A percentile compares a stretch with the other conserved stretches of the same genome.
Evolutionary conservation across 2,329 filamentous ascomycete species (phyloP).

Genomic region (Curvularia spicifera): DNA sequence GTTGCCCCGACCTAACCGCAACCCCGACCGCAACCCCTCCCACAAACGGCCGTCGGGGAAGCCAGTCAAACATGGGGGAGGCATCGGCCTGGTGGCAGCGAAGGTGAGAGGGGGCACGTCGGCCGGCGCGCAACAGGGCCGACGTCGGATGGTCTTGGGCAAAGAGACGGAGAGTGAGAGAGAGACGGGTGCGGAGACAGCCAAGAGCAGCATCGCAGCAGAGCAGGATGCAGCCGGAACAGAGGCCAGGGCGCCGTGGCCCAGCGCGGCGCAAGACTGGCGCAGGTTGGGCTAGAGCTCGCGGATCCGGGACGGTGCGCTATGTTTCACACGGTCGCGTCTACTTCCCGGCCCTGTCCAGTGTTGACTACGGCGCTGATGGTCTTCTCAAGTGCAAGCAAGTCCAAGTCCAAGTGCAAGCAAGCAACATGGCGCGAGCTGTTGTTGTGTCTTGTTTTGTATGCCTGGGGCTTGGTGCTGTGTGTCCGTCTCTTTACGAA

Average conservation of each 20-base stretch:
- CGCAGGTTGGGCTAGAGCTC: slow-evolving; percentile 27
- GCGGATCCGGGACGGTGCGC: slow-evolving; percentile 46
- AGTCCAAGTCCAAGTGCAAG: neutral
- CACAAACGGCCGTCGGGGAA: slow-evolving; percentile 25
- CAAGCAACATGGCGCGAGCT: neutral
- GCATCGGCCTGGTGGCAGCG: slow-evolving; percentile 3
- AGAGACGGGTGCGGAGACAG: slow-evolving; percentile 30
- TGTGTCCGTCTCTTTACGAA: neutral
- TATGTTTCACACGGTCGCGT: slow-evolving; percentile 43
- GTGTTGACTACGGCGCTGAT: neutral
- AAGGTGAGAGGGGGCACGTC: slow-evolving; percentile 11
- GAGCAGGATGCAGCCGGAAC: slow-evolving; percentile 25
- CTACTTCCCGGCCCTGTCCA: slow-evolving; percentile 21
- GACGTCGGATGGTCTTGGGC: slow-evolving; percentile 21
- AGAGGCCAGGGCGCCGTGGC: slow-evolving; percentile 15
- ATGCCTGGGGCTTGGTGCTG: neutral
- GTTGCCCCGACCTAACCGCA: neutral
- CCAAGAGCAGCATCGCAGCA: slow-evolving; percentile 8
- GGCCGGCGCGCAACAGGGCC: slow-evolving; percentile 14
- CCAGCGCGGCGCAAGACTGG: slow-evolving; percentile 11
- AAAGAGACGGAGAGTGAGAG: slow-evolving; percentile 4
- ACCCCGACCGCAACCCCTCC: neutral
- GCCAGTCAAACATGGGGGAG: slow-evolving; percentile 7
- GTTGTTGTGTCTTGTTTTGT: neutral
- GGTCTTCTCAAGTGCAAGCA: neutral